Base-by-base conservation (phyloP, 2,329 filamentous ascomycete species). In the Cercospora sojina region DNA sequence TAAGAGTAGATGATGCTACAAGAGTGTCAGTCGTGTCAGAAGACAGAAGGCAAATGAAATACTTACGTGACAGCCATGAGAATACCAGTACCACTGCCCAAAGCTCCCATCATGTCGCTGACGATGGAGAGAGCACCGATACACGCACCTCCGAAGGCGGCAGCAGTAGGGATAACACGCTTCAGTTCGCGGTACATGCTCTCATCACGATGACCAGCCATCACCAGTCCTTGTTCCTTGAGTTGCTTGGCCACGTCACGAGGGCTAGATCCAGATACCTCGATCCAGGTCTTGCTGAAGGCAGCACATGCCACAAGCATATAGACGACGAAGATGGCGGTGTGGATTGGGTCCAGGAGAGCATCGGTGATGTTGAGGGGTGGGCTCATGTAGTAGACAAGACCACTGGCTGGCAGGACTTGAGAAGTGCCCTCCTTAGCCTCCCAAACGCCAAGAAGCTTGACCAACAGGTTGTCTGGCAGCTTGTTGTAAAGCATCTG, bases 171-270 rank as follows among this genome's bases (percentile, higher is more conserved):
- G 72, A 99, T 99, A 76, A 99, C 95, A 77, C 95, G 91, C 91
- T 99, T 99, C 72, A 99, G 88, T 84, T 99, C 95, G 87, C 96
- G 96, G 89, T 99, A 99, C 95, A 99, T 99, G 86, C 91, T 96
- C 87, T 98, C 94, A 82, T 99, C 96, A 84, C 95, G 92, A 86
- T 99, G 95, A 78, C 95, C 95, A 77, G 95, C 94, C 96, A 99
- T 99, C 74, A 99, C 94, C 66, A 99, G 90, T 79, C 95, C 95
- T 84, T 99, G 95, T 78, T 99, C 96, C 89, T 99, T 99, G 81
- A 99, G 89, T 85, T 98, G 95, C 89, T 99, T 99, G 77, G 95
- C 95, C 73, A 99, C 96, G 78, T 99, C 95, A 77, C 95, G 91
- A 68, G 95, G 96, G 84, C 92, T 94, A 70, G 94, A 97, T 77